phyloP scores from a whole-genome alignment of 2,329 filamentous ascomycete species.

The Sclerotiophoma versabilis region DNA sequence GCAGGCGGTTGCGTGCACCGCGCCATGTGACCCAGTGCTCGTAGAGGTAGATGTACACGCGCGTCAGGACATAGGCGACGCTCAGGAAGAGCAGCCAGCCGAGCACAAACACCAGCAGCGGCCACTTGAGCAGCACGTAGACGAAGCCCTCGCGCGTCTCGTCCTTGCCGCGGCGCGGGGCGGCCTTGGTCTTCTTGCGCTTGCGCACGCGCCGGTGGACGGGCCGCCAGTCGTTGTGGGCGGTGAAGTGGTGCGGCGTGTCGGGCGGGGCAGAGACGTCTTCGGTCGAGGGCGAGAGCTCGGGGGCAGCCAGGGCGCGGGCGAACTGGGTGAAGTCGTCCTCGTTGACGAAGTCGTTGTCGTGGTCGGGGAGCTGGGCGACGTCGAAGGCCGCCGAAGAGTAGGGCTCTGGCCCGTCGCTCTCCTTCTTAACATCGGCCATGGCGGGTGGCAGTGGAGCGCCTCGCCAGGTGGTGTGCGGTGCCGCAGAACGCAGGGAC shows the following conservation, averaged over 20 bases:
- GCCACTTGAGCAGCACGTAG: conserved; percentile 91
- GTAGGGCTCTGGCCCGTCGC: conserved; percentile 66
- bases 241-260: conserved; percentile 72
- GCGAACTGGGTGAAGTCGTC: conserved; percentile 81
- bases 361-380: conserved; percentile 75
- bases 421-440: conserved; percentile 55
- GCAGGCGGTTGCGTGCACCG: conserved; percentile 74
- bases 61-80: conserved; percentile 77
- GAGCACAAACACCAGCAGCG: conserved; percentile 79
- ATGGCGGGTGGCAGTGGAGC: conserved; percentile 33
- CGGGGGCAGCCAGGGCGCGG: conserved; percentile 80
- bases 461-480: conserved; percentile 27
- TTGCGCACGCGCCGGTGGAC: conserved; percentile 73
- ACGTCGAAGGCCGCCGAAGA: conserved; percentile 71
- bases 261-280: conserved; percentile 58
- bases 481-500: neutral
- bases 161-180: conserved; percentile 68
- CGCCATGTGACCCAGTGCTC: conserved; percentile 92
- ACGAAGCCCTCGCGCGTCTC: conserved; percentile 94
- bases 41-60: conserved; percentile 90
- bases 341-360: conserved; percentile 76
- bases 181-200: conserved; percentile 45
- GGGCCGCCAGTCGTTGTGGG: conserved; percentile 95
- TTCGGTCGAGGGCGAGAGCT: conserved; percentile 69
- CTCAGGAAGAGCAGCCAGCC: conserved; percentile 81